Evolutionary conservation across 1,139 yeast genomes (phyloP).

Genomic region (Pichia sp.): DNA sequence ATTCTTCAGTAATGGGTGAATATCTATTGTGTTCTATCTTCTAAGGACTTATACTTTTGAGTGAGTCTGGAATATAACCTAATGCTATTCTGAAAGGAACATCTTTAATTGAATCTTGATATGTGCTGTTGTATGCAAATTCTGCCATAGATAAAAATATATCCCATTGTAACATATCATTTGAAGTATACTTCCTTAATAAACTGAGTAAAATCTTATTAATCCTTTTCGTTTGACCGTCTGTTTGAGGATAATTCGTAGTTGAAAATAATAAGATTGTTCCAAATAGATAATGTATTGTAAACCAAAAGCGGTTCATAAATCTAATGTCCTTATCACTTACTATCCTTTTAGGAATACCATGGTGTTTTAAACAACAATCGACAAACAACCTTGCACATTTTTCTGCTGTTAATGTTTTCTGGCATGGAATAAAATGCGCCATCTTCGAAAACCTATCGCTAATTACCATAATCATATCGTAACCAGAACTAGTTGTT

Average conservation of each 20-base stretch:
- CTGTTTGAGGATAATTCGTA: background rate
- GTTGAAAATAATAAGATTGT: background rate
- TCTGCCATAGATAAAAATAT: background rate
- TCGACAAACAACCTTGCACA: background rate
- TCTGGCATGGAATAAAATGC: slow-evolving; percentile 2
- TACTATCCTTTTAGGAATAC: background rate
- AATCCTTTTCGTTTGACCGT: background rate
- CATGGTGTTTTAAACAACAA: background rate
- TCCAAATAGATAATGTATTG: background rate
- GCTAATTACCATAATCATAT: slow-evolving; percentile 2
- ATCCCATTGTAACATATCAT: background rate
- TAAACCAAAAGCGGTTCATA: background rate
- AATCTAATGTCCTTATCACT: background rate
- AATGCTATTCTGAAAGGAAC: background rate
- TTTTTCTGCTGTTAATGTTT: background rate
- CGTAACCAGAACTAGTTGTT: background rate
- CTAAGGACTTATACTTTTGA: background rate
- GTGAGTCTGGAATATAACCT: background rate
- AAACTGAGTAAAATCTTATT: background rate
- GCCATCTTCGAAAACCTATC: slow-evolving; percentile 6
- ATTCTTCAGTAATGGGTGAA: background rate
- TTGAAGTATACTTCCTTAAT: background rate
- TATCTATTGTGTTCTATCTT: background rate
- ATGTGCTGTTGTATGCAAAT: background rate
- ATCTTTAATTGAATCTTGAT: background rate